Percentiles rank a stretch among this genome's conserved stretches.
These are phyloP conservation scores for Alternaria gansuensis DNA, from an alignment of 2,329 filamentous ascomycete genomes.

Conservation along the genomic window DNA sequence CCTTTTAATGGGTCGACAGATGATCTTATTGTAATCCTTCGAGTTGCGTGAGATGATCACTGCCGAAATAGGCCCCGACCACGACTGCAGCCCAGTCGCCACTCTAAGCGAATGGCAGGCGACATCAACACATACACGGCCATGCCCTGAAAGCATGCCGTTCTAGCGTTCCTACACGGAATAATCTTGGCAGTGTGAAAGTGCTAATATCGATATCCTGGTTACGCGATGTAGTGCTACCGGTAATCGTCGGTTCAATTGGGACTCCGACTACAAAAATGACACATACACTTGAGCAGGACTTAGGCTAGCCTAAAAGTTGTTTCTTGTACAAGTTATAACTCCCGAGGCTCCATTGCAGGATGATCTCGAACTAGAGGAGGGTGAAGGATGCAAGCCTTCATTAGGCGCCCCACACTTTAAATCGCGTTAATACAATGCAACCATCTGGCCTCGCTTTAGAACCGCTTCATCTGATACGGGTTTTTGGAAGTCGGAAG, in stretches of 20 bases:
- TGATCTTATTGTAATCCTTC: not conserved
- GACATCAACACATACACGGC: not conserved
- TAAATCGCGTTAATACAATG: not conserved
- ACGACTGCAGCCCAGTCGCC: not conserved
- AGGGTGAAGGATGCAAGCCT: not conserved
- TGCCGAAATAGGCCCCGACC: not conserved
- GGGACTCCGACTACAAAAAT: not conserved
- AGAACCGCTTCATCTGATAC: not conserved
- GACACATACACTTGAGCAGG: not conserved
- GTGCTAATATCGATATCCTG: not conserved
- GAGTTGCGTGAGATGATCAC: not conserved
- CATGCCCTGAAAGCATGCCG: not conserved
- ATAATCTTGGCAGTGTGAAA: constrained; percentile 4
- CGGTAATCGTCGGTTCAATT: not conserved
- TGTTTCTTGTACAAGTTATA: not conserved
- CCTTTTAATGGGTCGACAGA: not conserved
- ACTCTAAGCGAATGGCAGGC: not conserved
- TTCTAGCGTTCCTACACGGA: not conserved
- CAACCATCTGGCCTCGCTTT: not conserved
- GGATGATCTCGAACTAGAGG: not conserved
- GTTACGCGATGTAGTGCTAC: constrained; percentile 3
- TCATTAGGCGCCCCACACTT: not conserved
- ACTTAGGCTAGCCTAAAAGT: not conserved
- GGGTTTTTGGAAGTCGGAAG: not conserved
- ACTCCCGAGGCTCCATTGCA: not conserved